Evolutionary conservation across 2,329 filamentous ascomycete species (phyloP), one percentile per base, ranked within the genome.

Genomic region (Dactylellina parvicollis): DNA sequence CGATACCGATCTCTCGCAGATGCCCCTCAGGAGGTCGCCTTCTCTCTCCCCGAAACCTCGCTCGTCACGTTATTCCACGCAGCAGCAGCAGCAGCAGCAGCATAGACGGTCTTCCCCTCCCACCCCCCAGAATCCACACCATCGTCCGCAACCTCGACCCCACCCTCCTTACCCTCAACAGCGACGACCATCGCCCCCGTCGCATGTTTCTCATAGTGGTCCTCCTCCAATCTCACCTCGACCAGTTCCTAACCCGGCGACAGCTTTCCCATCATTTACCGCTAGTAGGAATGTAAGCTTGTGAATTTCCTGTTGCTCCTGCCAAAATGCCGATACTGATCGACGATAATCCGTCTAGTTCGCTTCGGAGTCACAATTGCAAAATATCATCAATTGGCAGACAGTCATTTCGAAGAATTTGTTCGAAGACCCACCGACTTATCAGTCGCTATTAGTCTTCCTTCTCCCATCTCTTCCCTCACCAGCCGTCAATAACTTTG

Each of bases 361-460:
- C 42, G 18, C 38, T 46, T 72, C 67, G 4, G 67, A 72, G 22
- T 12, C 50, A n/a, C 59, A 72, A 57, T 42, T 72, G 26, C 67
- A 72, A 38, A 59, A 72, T 22, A 65, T 72, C 18, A 74, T 74
- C 20, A 74, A 74, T 32, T 74, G 70, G 70, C 60, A 74, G 34
- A 61, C 70, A 2, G 70, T 74, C 10, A 61, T 54, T n/a, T 74
- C 70, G 9, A 74, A 49, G 46, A 66, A 66, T 26, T 26, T 74
- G 3, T 67, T 74, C 14, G 70, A 74, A 9, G 70, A 74, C 24
- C 70, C 70, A 28, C 70, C 70, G 28, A 74, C 56, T 24, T 74
- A 59, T 32, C 70, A 74, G 40, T 66, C 70, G 12, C 20, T 74
- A 18, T 38, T 66, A 2, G 62, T 74, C 16, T 74, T 74, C 28